Evolutionary conservation across 495 filamentous ascomycete species (phyloP).

Genomic region (Penicillium steckii): DNA sequence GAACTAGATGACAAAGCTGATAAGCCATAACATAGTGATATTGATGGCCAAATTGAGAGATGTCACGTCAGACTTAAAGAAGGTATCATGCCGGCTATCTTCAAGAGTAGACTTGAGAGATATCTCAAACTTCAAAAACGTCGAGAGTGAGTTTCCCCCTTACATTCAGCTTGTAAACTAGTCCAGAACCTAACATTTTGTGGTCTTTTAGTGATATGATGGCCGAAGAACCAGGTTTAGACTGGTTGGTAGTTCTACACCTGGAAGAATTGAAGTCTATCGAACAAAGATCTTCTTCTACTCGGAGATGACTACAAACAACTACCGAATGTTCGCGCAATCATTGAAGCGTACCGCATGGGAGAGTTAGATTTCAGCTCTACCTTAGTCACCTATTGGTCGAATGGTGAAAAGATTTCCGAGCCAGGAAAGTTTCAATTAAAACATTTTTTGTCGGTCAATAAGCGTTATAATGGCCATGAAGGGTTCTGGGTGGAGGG

Average conservation of each 20-base stretch:
- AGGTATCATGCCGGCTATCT: background rate
- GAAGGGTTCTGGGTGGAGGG: constrained; percentile 36
- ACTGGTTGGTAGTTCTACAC: background rate
- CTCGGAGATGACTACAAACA: constrained; percentile 5
- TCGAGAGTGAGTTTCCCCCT: background rate
- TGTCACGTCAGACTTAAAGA: background rate
- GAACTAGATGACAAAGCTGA: background rate
- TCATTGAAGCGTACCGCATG: background rate
- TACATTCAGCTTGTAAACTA: too few species aligned
- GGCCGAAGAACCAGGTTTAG: background rate
- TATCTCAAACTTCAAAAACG: background rate
- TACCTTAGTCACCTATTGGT: background rate
- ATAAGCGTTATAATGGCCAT: background rate
- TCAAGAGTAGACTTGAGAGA: background rate
- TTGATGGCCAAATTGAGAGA: background rate
- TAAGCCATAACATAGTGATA: background rate
- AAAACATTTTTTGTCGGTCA: background rate
- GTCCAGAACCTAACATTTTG: background rate
- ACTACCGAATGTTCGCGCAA: background rate
- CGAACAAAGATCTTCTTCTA: background rate
- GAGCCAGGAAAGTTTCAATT: background rate
- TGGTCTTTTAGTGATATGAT: background rate
- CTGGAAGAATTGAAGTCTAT: background rate
- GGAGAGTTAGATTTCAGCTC: background rate
- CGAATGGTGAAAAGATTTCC: background rate